Evolutionary conservation across 805 yeast genomes (phyloP).

Genomic region (Wickerhamomyces bisporus): DNA sequence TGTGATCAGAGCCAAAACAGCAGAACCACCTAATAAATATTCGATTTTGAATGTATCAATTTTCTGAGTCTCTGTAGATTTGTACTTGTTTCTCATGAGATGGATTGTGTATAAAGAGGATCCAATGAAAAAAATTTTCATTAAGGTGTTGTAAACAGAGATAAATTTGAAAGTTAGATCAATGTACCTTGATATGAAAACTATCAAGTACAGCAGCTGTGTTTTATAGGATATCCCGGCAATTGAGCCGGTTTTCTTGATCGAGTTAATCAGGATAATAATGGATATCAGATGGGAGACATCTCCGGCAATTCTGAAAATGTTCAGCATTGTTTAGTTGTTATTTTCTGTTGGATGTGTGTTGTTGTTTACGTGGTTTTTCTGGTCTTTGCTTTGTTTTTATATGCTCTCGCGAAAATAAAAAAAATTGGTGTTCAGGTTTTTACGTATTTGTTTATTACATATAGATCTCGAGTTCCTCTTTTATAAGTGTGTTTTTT

Average conservation of each 20-base stretch:
- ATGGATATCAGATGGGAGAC: slow-evolving; percentile 78
- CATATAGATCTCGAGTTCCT: too few relatives aligned
- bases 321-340: slow-evolving; percentile 28
- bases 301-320: slow-evolving; percentile 58
- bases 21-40: slow-evolving; percentile 63
- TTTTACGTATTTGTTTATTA: too few relatives aligned
- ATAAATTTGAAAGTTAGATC: slow-evolving; percentile 39
- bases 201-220: slow-evolving; percentile 71
- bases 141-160: slow-evolving; percentile 68
- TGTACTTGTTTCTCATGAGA: slow-evolving; percentile 59
- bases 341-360: background rate
- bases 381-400: background rate
- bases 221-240: slow-evolving; percentile 88
- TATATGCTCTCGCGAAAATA: background rate
- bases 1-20: slow-evolving; percentile 55
- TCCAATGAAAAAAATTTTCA: slow-evolving; percentile 78
- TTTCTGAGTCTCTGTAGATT: slow-evolving; percentile 45
- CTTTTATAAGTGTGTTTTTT: too few relatives aligned
- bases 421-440: too few relatives aligned
- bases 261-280: slow-evolving; percentile 66
- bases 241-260: slow-evolving; percentile 57
- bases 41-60: slow-evolving; percentile 72
- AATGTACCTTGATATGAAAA: slow-evolving; percentile 67
- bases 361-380: background rate
- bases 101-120: slow-evolving; percentile 73